phyloP scores from a whole-genome alignment of 345 rosid genomes.

The Populus pruinosa region DNA sequence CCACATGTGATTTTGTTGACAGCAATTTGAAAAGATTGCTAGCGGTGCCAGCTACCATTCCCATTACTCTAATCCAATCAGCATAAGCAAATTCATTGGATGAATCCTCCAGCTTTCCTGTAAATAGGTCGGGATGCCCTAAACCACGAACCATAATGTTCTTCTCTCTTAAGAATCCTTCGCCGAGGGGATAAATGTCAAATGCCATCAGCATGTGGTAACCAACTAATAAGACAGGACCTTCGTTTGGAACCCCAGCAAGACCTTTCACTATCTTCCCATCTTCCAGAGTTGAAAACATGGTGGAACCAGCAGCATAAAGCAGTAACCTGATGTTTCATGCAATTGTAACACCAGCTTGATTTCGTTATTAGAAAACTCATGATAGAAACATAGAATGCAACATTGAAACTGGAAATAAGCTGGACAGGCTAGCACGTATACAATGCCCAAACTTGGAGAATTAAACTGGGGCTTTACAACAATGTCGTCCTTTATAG shows the following conservation, averaged over 20 bases:
- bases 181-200: constrained; percentile 51
- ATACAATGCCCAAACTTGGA: no score
- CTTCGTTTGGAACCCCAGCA: constrained; percentile 71
- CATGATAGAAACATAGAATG: no score
- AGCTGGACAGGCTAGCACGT: no score
- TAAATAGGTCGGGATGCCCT: constrained; percentile 58
- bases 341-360: constrained; percentile 9
- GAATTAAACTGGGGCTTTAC: no score
- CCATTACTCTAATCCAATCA: constrained; percentile 67
- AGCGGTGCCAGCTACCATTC: constrained; percentile 60
- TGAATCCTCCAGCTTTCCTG: constrained; percentile 9
- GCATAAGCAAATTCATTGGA: constrained; percentile 20
- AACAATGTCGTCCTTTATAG: no score
- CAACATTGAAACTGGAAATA: no score
- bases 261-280: constrained; percentile 74
- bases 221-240: constrained; percentile 76
- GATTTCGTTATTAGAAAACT: not conserved
- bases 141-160: constrained; percentile 55
- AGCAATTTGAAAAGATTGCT: constrained; percentile 63
- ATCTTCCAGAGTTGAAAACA: constrained; percentile 69
- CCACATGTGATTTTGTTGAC: constrained; percentile 56
- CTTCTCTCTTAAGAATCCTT: constrained; percentile 59
- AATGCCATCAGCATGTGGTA: constrained; percentile 76
- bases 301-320: constrained; percentile 42
- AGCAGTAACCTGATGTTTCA: constrained; percentile 38